phyloP scores from a whole-genome alignment of 2,329 filamentous ascomycete genomes.

The Myriosclerotinia scirpicola region DNA sequence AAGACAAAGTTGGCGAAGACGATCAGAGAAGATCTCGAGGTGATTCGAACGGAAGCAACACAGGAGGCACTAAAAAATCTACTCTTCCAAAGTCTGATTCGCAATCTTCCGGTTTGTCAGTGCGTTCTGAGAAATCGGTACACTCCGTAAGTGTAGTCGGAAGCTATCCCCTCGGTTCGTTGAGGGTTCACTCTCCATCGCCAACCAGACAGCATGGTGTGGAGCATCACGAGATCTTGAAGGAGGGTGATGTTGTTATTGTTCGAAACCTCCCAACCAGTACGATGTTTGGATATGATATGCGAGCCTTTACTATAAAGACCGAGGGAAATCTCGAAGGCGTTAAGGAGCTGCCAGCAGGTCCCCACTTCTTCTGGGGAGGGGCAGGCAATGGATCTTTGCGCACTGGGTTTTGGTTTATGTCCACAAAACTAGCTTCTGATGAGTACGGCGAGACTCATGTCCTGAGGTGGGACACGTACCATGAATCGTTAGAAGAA shows the following conservation, averaged over 20 bases:
- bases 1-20: conserved; percentile 23
- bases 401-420: conserved; percentile 59
- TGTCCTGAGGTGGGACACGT: conserved; percentile 56
- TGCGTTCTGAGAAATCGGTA: conserved; percentile 36
- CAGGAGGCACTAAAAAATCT: conserved; percentile 25
- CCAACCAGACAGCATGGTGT: conserved; percentile 27
- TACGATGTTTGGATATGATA: conserved; percentile 39
- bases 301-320: conserved; percentile 49
- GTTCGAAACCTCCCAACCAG: conserved; percentile 50
- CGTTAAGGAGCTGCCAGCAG: conserved; percentile 54
- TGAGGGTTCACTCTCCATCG: conserved; percentile 44
- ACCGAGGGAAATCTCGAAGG: conserved; percentile 52
- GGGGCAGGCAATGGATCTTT: conserved; percentile 50
- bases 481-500: conserved; percentile 55
- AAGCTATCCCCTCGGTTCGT: conserved; percentile 45
- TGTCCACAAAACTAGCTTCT: conserved; percentile 33
- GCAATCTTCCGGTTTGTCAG: conserved; percentile 25
- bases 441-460: conserved; percentile 40
- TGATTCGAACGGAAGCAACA: conserved; percentile 27
- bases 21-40: conserved; percentile 24
- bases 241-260: conserved; percentile 51
- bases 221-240: conserved; percentile 35
- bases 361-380: conserved; percentile 61
- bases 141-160: conserved; percentile 41
- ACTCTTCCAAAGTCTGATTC: conserved; percentile 35